phyloP scores from a whole-genome alignment of 176 grass and related monocot species.

The Avena insularis region DNA sequence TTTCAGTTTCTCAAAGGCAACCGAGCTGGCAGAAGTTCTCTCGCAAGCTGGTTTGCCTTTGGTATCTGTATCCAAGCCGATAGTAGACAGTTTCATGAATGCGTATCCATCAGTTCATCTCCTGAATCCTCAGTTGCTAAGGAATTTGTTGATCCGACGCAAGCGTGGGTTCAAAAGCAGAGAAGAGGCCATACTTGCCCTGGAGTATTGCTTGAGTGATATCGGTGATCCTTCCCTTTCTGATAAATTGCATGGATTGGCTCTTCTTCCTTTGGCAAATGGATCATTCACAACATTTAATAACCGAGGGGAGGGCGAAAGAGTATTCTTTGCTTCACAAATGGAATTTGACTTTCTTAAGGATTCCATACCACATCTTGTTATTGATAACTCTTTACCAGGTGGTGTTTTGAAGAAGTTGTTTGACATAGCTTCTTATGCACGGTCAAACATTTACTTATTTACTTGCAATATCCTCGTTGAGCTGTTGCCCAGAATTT shows the following conservation, averaged over 20 bases:
- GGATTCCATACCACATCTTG: constrained; percentile 77
- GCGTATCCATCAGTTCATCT: constrained; percentile 80
- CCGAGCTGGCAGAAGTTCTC: constrained; percentile 78
- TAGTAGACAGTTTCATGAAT: constrained; percentile 83
- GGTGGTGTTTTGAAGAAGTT: constrained; percentile 74
- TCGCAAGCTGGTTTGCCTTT: constrained; percentile 84
- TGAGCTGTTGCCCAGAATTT: constrained; percentile 88
- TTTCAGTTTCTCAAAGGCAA: constrained; percentile 79
- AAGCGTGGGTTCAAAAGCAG: constrained; percentile 77
- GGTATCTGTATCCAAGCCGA: constrained; percentile 76
- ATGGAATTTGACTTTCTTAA: constrained; percentile 89
- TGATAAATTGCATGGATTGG: constrained; percentile 83
- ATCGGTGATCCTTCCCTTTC: constrained; percentile 56
- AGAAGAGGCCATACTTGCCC: constrained; percentile 76
- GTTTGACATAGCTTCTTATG: constrained; percentile 77
- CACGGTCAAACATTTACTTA: constrained; percentile 67
- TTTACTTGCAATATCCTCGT: constrained; percentile 78
- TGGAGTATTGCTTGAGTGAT: constrained; percentile 96
- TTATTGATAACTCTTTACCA: constrained; percentile 83
- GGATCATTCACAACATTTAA: constrained; percentile 79
- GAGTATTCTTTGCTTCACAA: constrained; percentile 76
- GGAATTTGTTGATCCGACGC: constrained; percentile 82
- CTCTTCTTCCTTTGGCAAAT: constrained; percentile 93
- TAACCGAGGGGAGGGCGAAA: constrained; percentile 80
- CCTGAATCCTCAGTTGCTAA: constrained; percentile 84